phyloP scores from a whole-genome alignment of 2,329 filamentous ascomycete species.

The Ramularia endophylla region DNA sequence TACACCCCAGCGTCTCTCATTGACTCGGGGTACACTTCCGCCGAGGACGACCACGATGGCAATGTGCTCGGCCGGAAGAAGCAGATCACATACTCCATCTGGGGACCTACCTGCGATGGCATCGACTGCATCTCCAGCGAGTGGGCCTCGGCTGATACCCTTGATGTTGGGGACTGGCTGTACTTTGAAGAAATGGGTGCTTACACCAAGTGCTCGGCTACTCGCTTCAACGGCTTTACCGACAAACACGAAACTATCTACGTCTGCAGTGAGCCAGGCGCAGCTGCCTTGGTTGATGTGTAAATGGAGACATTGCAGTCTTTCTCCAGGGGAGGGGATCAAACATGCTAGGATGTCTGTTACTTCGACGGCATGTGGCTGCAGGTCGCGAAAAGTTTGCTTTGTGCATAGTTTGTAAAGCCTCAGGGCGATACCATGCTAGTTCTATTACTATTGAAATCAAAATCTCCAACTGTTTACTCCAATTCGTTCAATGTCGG shows the following conservation, averaged over 20 bases:
- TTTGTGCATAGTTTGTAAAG: too few species aligned
- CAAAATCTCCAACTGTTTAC: too few species aligned
- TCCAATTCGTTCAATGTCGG: too few species aligned
- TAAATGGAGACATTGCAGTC: too few species aligned
- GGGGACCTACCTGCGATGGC: slow-evolving; percentile 96
- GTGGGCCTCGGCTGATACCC: slow-evolving; percentile 66
- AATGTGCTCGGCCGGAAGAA: slow-evolving; percentile 32
- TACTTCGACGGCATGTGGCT: too few species aligned
- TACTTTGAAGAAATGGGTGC: slow-evolving; percentile 99
- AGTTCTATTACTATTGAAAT: too few species aligned
- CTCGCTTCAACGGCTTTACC: slow-evolving; percentile 94
- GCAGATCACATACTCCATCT: slow-evolving; percentile 80
- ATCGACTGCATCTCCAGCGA: slow-evolving; percentile 90
- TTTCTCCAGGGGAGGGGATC: too few species aligned
- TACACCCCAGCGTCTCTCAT: slow-evolving; percentile 24
- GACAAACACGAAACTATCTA: slow-evolving; percentile 91
- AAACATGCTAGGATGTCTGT: too few species aligned
- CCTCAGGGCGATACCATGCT: too few species aligned
- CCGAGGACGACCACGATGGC: slow-evolving; percentile 36
- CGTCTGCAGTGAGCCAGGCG: slow-evolving; percentile 87
- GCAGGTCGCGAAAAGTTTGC: too few species aligned
- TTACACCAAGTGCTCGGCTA: slow-evolving; percentile 97
- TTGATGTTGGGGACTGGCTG: slow-evolving; percentile 95
- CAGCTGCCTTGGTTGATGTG: slow-evolving; percentile 60
- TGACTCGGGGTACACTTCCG: slow-evolving; percentile 31